phyloP scores from a whole-genome alignment of 805 yeast genomes.

The Metschnikowia anglica region DNA sequence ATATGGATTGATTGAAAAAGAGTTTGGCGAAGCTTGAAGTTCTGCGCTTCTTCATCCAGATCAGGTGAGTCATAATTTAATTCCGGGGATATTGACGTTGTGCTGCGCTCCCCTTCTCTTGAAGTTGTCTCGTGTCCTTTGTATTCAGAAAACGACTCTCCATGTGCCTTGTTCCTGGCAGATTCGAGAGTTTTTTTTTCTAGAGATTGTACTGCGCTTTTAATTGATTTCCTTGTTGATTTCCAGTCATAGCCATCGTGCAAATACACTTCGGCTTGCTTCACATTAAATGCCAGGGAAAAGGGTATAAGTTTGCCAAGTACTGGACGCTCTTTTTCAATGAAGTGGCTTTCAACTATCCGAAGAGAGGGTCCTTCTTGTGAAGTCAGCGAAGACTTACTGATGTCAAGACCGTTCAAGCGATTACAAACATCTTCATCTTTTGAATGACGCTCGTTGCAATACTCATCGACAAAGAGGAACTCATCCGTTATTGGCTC shows the following conservation, averaged over 20 bases:
- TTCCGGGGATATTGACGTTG: neutral
- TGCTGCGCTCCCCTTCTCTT: neutral
- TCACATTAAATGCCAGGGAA: slow-evolving; percentile 33
- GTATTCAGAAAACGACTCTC: neutral
- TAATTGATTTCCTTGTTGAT: slow-evolving; percentile 64
- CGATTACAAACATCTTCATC: neutral
- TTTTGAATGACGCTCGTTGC: neutral
- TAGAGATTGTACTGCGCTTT: slow-evolving; percentile 12
- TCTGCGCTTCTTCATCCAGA: neutral
- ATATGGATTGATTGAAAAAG: slow-evolving; percentile 81
- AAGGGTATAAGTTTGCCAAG: slow-evolving; percentile 23
- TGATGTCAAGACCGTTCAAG: neutral
- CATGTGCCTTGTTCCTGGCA: neutral
- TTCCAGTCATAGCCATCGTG: slow-evolving; percentile 95
- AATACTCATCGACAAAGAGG: slow-evolving; percentile 14
- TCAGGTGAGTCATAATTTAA: too few relatives aligned
- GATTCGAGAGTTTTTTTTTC: slow-evolving; percentile 1
- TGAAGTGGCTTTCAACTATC: slow-evolving; percentile 17
- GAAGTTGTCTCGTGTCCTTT: slow-evolving; percentile 2
- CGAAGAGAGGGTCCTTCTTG: neutral
- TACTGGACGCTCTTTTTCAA: neutral
- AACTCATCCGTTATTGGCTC: slow-evolving; percentile 5
- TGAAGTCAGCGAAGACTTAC: slow-evolving; percentile 2
- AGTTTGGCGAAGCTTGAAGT: slow-evolving; percentile 46
- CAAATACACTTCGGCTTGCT: slow-evolving; percentile 47